Conservation (phyloP, 1,284 basidiomycete species). For the Irpex sp. region DNA sequence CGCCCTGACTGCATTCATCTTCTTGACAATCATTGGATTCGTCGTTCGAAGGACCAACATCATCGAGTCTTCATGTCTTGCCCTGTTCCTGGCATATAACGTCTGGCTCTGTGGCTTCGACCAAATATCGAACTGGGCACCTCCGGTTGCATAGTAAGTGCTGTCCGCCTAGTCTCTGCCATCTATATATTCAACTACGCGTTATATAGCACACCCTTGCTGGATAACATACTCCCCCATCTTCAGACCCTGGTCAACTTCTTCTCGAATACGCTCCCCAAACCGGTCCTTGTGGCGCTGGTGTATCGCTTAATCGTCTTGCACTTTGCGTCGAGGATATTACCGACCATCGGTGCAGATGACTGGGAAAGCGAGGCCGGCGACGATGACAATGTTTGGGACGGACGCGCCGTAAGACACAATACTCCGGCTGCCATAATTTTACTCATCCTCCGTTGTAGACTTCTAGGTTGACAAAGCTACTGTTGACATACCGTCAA, state of each 20-base stretch:
- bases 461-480: slow-evolving; percentile 68
- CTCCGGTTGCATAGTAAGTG: slow-evolving; percentile 71
- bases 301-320: slow-evolving; percentile 79
- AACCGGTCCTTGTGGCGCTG: slow-evolving; percentile 79
- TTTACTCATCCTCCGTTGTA: slow-evolving; percentile 23
- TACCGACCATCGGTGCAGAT: slow-evolving; percentile 79
- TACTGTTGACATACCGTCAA: slow-evolving; percentile 77
- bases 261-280: slow-evolving; percentile 76
- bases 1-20: slow-evolving; percentile 66
- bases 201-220: slow-evolving; percentile 54
- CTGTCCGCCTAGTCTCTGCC: background rate
- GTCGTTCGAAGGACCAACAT: slow-evolving; percentile 85
- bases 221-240: slow-evolving; percentile 75
- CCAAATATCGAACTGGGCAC: slow-evolving; percentile 55
- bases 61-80: slow-evolving; percentile 84
- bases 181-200: background rate
- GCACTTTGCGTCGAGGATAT: slow-evolving; percentile 80
- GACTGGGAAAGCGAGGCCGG: slow-evolving; percentile 68
- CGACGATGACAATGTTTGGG: slow-evolving; percentile 54
- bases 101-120: slow-evolving; percentile 79
- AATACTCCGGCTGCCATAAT: background rate
- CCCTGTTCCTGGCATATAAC: slow-evolving; percentile 83
- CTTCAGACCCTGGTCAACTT: slow-evolving; percentile 74
- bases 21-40: slow-evolving; percentile 89
- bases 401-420: slow-evolving; percentile 60